Conservation (phyloP, 371 early-diverging fungal genomes). For the Mucor saturninus region DNA sequence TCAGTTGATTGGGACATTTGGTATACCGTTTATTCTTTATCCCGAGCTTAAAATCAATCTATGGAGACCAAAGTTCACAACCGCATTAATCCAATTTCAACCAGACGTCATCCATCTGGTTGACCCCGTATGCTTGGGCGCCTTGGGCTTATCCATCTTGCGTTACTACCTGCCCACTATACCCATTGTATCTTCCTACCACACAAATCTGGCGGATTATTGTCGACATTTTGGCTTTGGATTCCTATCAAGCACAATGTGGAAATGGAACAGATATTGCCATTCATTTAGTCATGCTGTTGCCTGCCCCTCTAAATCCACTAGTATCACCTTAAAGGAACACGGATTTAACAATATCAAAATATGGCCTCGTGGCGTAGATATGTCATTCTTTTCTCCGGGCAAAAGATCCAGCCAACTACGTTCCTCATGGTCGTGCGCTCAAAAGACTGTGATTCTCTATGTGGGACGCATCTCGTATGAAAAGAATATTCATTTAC, state of each 20-base stretch:
- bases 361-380: constrained; percentile 57
- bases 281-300: constrained; percentile 42
- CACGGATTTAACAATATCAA: constrained; percentile 42
- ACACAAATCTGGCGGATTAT: constrained; percentile 54
- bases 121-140: constrained; percentile 55
- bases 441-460: constrained; percentile 36
- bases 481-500: constrained; percentile 52
- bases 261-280: constrained; percentile 55
- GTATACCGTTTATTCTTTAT: constrained; percentile 50
- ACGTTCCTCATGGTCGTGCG: constrained; percentile 37
- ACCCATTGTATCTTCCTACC: constrained; percentile 56
- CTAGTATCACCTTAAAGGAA: constrained; percentile 28
- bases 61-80: constrained; percentile 48
- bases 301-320: constrained; percentile 52
- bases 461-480: constrained; percentile 54
- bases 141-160: constrained; percentile 32
- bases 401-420: constrained; percentile 28
- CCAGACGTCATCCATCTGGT: constrained; percentile 56
- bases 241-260: constrained; percentile 45
- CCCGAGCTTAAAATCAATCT: constrained; percentile 57
- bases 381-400: constrained; percentile 40
- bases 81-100: constrained; percentile 41
- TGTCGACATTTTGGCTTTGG: constrained; percentile 54
- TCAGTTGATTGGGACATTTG: constrained; percentile 47
- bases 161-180: constrained; percentile 28